Evolutionary conservation across 805 yeast species (phyloP).

Genomic region (Candida coleopterorum): DNA sequence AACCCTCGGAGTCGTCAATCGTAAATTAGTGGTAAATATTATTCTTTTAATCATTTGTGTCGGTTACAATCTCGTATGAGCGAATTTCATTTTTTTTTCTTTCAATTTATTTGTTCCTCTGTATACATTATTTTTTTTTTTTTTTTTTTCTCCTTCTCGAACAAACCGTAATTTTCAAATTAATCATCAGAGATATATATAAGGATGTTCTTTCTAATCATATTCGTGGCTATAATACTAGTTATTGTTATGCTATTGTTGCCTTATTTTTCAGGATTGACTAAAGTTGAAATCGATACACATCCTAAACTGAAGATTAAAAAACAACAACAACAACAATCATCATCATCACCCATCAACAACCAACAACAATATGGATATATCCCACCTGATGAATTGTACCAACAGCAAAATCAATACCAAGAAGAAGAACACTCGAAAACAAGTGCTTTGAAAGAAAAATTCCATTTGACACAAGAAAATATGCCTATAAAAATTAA

Average conservation of each 20-base stretch:
- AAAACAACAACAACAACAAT: conserved; percentile 4
- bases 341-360: too few species aligned
- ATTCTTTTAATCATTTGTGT: conserved; percentile 2
- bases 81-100: background rate
- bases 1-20: background rate
- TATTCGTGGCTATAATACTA: conserved; percentile 39
- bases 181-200: too few species aligned
- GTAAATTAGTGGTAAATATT: background rate
- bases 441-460: conserved; percentile 23
- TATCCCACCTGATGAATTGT: conserved; percentile 37
- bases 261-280: conserved; percentile 49
- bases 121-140: background rate
- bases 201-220: conserved; percentile 32
- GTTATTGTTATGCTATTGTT: conserved; percentile 37
- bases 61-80: conserved; percentile 4
- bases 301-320: conserved; percentile 11
- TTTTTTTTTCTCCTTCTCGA: background rate
- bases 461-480: conserved; percentile 26
- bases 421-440: conserved; percentile 9
- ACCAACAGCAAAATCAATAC: conserved; percentile 10
- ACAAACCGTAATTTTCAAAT: conserved; percentile 2
- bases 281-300: conserved; percentile 33
- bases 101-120: too few species aligned
- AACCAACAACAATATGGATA: conserved; percentile 21
- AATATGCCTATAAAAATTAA: conserved; percentile 35